Percentiles rank a stretch among this genome's conserved stretches.
Evolutionary conservation across 352 stramenopile genomes (phyloP).

Genomic region (Plasmopara viticola): DNA sequence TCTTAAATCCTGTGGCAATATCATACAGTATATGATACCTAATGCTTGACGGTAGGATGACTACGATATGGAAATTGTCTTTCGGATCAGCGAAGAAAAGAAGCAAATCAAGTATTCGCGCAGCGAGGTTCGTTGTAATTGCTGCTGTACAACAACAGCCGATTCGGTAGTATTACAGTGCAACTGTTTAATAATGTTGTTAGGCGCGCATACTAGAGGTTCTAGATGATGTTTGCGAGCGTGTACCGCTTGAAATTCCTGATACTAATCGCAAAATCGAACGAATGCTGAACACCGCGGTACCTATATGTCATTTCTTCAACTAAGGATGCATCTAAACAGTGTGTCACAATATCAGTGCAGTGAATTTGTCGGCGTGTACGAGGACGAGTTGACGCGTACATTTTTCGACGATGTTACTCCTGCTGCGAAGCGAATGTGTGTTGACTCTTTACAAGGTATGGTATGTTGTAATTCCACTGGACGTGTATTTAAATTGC

Average conservation of each 20-base stretch:
- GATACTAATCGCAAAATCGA: constrained; percentile 41
- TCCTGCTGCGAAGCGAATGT: constrained; percentile 58
- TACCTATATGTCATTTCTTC: constrained; percentile 15
- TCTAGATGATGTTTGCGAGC: constrained; percentile 64
- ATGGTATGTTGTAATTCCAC: neutral
- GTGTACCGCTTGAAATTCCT: constrained; percentile 36
- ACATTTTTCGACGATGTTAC: constrained; percentile 76
- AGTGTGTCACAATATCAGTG: constrained; percentile 31
- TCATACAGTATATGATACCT: neutral
- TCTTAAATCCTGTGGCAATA: too few species aligned
- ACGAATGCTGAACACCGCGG: constrained; percentile 50
- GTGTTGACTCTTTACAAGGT: constrained; percentile 43
- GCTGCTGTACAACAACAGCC: too few species aligned
- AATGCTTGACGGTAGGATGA: constrained; percentile 38
- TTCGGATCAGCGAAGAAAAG: constrained; percentile 84
- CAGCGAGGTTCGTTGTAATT: constrained; percentile 42
- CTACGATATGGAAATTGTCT: constrained; percentile 79
- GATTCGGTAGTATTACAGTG: too few species aligned
- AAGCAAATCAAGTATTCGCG: constrained; percentile 80
- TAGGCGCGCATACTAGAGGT: constrained; percentile 81
- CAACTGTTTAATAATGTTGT: neutral
- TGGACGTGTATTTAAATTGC: too few species aligned
- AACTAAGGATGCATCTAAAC: neutral
- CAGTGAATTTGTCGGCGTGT: constrained; percentile 68
- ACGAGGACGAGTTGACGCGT: constrained; percentile 72